Base-by-base conservation (phyloP, 176 grass and related monocot species). In the Pontederia paniculata region DNA sequence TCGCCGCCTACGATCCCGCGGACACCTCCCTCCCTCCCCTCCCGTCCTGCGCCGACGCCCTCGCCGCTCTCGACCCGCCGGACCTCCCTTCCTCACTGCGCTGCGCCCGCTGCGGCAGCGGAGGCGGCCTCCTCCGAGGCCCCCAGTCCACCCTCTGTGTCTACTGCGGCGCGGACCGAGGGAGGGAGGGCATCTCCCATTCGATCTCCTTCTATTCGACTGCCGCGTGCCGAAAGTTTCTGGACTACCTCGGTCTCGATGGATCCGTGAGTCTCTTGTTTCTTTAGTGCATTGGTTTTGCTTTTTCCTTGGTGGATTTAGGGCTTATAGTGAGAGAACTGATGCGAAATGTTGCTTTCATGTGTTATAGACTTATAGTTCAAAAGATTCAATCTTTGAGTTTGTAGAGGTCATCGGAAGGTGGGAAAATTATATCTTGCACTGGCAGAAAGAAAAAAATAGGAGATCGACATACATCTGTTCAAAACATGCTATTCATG, bases 201-300 rank as follows among this genome's bases (percentile, higher is more conserved):
- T 41, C 48, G 49, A 67, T 67, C 6, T 67, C 63, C 28, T 67
- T 67, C 63, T 42, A 67, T 67, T 53, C 63, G 16, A 67, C 63
- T 31, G 28, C 42, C 9, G 63, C 10, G 16, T 67, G 63, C 63
- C 63, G 63, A 21, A 67, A 67, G 23, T 25, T 67, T 19, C 63
- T 67, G 10, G 63, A 67, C 8, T 67, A 23, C 31, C 63, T 67
- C 10, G 63, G 63, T 25, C 49, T 67, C 21, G 63, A 67, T 67
- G 63, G 63, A 67, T 67, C 63, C 18, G 63, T 67, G 49, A 67
- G 63, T 67, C 17, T 10, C 3, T 52, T 37, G n/a, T 15, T 5
- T 54, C 46, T 21, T 47, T 56, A 10, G 0, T 2, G 19, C 9
- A 9, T 21, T 19, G n/a, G 4, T 45, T 45, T 61, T 0, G 9